These are phyloP conservation scores for Suillus cothurnatus DNA, from an alignment of 768 basidiomycete species.

Conservation along the genomic window DNA sequence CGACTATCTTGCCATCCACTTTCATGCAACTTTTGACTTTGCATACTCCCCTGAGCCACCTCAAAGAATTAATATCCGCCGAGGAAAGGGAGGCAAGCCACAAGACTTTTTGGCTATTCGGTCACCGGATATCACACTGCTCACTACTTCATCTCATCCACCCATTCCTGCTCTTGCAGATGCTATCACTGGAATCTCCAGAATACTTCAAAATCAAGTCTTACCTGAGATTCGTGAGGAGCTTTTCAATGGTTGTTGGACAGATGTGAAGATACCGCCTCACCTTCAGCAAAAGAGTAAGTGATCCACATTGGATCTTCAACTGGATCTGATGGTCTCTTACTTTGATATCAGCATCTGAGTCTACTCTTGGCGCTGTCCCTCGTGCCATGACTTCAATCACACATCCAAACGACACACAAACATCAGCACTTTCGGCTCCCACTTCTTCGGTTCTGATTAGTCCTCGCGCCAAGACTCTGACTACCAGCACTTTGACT, in stretches of 20 bases:
- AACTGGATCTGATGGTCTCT: neutral
- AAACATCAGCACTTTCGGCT: neutral
- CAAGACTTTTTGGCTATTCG: neutral
- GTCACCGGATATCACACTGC: neutral
- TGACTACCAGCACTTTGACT: too few species aligned
- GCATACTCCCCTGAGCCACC: neutral
- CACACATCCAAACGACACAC: neutral
- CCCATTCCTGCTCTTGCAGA: neutral
- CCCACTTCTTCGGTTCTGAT: neutral
- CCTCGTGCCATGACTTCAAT: neutral
- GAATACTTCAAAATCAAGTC: neutral
- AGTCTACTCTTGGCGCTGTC: neutral
- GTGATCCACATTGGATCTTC: neutral
- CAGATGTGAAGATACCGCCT: neutral
- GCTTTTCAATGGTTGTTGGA: neutral
- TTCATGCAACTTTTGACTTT: neutral
- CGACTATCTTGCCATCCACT: neutral
- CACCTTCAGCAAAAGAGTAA: neutral
- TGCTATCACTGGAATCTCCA: neutral
- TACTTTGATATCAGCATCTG: neutral
- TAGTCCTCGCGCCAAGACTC: neutral
- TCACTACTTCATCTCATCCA: neutral
- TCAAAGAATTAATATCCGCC: neutral
- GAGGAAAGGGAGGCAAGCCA: neutral
- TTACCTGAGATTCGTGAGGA: neutral